Base-by-base conservation (phyloP, 257 asterid genomes). In the Ophiorrhiza pumila region DNA sequence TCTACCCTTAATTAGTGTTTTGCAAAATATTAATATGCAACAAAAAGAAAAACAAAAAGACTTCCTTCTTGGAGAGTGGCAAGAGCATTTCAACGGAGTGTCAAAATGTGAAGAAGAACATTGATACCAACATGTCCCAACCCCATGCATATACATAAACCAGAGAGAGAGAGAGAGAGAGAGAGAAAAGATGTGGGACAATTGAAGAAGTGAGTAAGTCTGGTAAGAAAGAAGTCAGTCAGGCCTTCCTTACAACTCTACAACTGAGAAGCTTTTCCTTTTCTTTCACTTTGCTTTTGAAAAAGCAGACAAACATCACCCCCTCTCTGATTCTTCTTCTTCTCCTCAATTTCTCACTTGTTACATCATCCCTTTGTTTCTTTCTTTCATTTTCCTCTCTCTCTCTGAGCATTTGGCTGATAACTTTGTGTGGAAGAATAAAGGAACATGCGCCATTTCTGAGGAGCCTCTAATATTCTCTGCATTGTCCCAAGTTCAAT, bases 241-340 rank as follows among this genome's bases (percentile, higher is more conserved):
- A 72, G 39, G 45, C 45, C 69, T 47, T 45, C 27, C 43, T 8
- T 4, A 25, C 69, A 37, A 9, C 69, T 64, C 69, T 11, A 23
- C 11, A 39, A 39, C 52, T 41, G 71, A 74, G 89, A 73, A 83
- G 85, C 89, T 87, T 92, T 88, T 76, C 79, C 80, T 84, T 81
- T 84, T 23, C 23, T 18, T 42, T 69, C 75, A 77, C 82, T 77
- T 76, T 82, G 88, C 96, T 87, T 92, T 92, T 74, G 60, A 39
- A 68, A 92, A 88, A 90, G 93, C 85, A 69, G 80, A 80, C 85
- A 75, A 76, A 77, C 88, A 79, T 63, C 64, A n/a, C 76, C 80
- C 76, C 77, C 53, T 64, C 73, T 70, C 65, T 57, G 73, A 59
- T 80, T 82, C 84, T 81, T 77, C 83, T 74, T 68, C 80, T 68